Conservation (phyloP, 2,329 filamentous ascomycete species). For the Hypoxylon sp. region DNA sequence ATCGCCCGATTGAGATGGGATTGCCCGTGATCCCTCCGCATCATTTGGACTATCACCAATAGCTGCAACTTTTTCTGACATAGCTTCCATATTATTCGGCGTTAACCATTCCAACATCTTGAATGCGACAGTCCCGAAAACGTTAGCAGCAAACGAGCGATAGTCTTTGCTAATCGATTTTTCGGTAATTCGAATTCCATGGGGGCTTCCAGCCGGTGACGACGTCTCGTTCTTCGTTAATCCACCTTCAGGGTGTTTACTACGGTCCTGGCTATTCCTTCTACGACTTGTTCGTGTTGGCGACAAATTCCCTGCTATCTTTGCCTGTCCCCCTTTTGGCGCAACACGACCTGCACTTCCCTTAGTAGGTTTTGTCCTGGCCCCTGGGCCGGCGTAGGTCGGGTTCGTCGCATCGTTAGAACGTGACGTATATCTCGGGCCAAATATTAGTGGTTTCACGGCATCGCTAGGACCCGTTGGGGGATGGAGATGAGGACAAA, state of each 20-base stretch:
- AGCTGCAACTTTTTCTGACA: constrained; percentile 59
- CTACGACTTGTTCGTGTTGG: constrained; percentile 12
- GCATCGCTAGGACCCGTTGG: constrained; percentile 62
- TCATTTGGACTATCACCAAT: constrained; percentile 28
- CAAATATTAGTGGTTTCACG: constrained; percentile 64
- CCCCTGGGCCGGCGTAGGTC: constrained; percentile 9
- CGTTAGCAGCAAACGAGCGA: constrained; percentile 72
- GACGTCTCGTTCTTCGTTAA: constrained; percentile 14
- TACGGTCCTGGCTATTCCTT: constrained; percentile 9
- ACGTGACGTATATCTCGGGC: constrained; percentile 53
- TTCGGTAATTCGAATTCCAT: constrained; percentile 61
- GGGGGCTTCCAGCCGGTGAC: constrained; percentile 18
- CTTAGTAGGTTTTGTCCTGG: constrained; percentile 20
- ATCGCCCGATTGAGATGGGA: constrained; percentile 40
- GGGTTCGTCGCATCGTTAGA: constrained; percentile 40
- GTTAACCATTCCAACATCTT: constrained; percentile 81
- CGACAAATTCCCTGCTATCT: constrained; percentile 6
- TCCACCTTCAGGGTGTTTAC: constrained; percentile 17
- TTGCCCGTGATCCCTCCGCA: constrained; percentile 48
- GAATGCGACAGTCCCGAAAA: constrained; percentile 76
- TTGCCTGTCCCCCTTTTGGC: constrained; percentile 17
- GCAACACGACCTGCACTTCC: constrained; percentile 4
- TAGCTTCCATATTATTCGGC: constrained; percentile 67
- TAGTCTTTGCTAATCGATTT: constrained; percentile 68
- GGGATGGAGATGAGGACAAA: constrained; percentile 71